Evolutionary conservation across 1,284 basidiomycete species (phyloP).

Genomic region (Cutaneotrichosporon sp.): DNA sequence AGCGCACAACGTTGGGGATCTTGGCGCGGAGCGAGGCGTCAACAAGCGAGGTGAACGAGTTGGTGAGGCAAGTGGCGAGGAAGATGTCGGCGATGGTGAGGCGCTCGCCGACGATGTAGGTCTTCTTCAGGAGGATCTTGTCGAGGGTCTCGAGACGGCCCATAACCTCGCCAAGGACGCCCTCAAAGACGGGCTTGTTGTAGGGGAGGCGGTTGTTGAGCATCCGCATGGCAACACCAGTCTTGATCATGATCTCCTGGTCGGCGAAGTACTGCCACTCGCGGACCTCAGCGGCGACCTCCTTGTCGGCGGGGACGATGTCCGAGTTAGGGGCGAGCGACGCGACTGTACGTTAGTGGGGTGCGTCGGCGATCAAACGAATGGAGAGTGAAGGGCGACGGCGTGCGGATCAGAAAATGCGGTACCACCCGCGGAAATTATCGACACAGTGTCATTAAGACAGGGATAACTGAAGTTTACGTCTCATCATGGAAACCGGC

Average conservation of each 20-base stretch:
- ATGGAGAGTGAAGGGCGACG: constrained; percentile 8
- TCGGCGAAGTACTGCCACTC: constrained; percentile 69
- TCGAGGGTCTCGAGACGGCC: constrained; percentile 60
- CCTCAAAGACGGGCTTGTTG: constrained; percentile 60
- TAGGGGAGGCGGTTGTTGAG: constrained; percentile 58
- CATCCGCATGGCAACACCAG: constrained; percentile 53
- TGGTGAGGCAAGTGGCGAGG: constrained; percentile 63
- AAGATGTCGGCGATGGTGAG: constrained; percentile 88
- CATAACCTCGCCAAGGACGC: constrained; percentile 35
- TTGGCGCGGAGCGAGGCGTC: constrained; percentile 67
- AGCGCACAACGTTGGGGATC: constrained; percentile 76
- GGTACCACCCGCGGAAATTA: constrained; percentile 57
- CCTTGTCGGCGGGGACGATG: constrained; percentile 61
- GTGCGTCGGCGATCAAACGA: not conserved
- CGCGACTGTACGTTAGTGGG: constrained; percentile 61
- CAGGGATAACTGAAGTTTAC: constrained; percentile 62
- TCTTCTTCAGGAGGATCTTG: constrained; percentile 70
- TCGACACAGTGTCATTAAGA: constrained; percentile 65
- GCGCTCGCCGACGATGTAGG: constrained; percentile 90
- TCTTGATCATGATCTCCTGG: constrained; percentile 56
- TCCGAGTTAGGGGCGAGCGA: constrained; percentile 65
- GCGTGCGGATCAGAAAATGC: constrained; percentile 49
- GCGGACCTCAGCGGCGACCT: constrained; percentile 64
- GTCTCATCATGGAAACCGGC: constrained; percentile 52
- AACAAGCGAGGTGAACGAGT: constrained; percentile 57